Percentiles rank a stretch among this genome's conserved stretches.
phyloP scores from a whole-genome alignment of 2,329 filamentous ascomycete genomes.

The Whalleya microplaca region DNA sequence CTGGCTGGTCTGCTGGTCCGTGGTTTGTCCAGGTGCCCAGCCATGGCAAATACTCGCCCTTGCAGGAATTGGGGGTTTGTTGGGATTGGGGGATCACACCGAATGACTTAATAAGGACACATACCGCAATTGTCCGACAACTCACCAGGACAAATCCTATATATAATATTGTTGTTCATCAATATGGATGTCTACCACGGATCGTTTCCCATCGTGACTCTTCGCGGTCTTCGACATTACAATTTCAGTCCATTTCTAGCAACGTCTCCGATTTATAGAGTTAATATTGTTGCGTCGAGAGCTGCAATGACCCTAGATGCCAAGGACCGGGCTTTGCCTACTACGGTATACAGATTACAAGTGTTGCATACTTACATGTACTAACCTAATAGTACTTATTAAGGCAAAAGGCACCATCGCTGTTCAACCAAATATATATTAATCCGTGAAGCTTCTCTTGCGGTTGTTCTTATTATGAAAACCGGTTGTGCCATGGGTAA shows the following conservation, averaged over 20 bases:
- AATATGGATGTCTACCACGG: neutral
- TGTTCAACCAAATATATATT: no score
- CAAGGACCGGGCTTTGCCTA: neutral
- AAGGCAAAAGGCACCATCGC: no score
- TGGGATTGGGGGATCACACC: conserved; percentile 17
- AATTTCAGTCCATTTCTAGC: neutral
- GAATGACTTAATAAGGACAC: conserved; percentile 3
- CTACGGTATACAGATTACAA: neutral
- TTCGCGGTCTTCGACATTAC: neutral
- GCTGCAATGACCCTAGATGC: neutral
- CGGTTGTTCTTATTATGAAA: neutral
- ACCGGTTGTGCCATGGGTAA: neutral
- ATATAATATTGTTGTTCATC: neutral
- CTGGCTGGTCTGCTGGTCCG: conserved; percentile 24
- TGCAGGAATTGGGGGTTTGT: conserved; percentile 21
- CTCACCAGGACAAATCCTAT: neutral
- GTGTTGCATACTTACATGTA: neutral
- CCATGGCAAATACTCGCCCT: conserved; percentile 20
- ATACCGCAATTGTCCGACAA: neutral
- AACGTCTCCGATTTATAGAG: neutral
- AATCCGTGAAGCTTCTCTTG: neutral
- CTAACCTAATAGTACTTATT: no score
- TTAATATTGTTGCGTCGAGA: neutral
- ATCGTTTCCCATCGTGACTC: neutral
- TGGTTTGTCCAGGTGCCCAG: conserved; percentile 4